Evolutionary conservation across 2,329 filamentous ascomycete species (phyloP).

Genomic region (Aspergillus fijiensis): DNA sequence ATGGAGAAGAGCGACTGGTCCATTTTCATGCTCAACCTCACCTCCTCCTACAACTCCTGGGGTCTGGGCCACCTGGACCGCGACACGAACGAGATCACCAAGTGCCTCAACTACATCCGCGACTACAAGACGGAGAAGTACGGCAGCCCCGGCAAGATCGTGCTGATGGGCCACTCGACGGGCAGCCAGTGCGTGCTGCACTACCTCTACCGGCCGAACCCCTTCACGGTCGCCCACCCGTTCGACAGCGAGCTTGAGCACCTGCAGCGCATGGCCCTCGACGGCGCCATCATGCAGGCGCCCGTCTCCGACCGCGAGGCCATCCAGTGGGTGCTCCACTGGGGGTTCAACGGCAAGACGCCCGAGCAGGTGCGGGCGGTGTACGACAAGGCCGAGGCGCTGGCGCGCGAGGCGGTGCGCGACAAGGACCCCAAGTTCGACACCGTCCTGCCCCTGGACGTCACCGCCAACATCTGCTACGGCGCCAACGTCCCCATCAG

Average conservation of each 20-base stretch:
- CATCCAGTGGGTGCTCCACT: constrained; percentile 40
- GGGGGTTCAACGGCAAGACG: constrained; percentile 27
- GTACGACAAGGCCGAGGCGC: constrained; percentile 33
- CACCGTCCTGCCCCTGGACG: constrained; percentile 33
- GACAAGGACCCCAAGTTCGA: constrained; percentile 23
- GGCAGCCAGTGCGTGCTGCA: constrained; percentile 67
- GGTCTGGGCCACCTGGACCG: constrained; percentile 51
- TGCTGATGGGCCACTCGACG: constrained; percentile 67
- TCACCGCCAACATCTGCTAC: constrained; percentile 35
- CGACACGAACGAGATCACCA: constrained; percentile 54
- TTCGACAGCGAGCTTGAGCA: constrained; percentile 34
- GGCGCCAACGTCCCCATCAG: constrained; percentile 48
- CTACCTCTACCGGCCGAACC: constrained; percentile 54
- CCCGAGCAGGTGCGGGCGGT: constrained; percentile 24
- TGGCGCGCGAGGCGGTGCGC: constrained; percentile 29
- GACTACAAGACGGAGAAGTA: constrained; percentile 29
- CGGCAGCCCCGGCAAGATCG: constrained; percentile 49
- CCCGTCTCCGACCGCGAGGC: constrained; percentile 76
- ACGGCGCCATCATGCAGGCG: constrained; percentile 77
- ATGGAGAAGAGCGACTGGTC: constrained; percentile 52
- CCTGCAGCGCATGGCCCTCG: constrained; percentile 53
- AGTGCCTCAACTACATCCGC: constrained; percentile 52
- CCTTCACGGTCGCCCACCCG: constrained; percentile 29
- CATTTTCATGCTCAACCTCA: constrained; percentile 51
- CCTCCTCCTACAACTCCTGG: constrained; percentile 55